phyloP scores from a whole-genome alignment of 495 filamentous ascomycete genomes.

The Choiromyces venosus region DNA sequence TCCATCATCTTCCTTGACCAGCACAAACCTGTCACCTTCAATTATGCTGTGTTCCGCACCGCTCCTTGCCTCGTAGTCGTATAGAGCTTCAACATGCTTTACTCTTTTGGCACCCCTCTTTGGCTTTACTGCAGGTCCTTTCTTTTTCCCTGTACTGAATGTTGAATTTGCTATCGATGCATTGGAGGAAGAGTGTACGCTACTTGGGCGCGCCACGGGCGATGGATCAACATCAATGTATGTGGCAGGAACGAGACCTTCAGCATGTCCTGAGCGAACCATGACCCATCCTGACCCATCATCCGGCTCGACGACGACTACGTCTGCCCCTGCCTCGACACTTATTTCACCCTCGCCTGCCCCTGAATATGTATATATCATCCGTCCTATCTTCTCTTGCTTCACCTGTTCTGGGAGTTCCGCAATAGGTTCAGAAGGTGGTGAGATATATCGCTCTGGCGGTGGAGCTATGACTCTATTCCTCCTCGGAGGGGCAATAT shows the following conservation, averaged over 20 bases:
- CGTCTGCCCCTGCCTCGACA: conserved; percentile 68
- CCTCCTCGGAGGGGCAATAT: conserved; percentile 43
- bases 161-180: conserved; percentile 27
- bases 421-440: conserved; percentile 47
- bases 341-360: conserved; percentile 72
- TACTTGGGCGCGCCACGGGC: conserved; percentile 43
- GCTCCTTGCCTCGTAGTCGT: conserved; percentile 80
- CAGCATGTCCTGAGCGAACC: conserved; percentile 60
- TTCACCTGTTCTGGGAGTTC: conserved; percentile 45
- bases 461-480: conserved; percentile 80
- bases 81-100: conserved; percentile 89
- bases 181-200: conserved; percentile 57
- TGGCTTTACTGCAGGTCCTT: conserved; percentile 88
- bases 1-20: conserved; percentile 74
- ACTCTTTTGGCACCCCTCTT: conserved; percentile 88
- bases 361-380: conserved; percentile 81
- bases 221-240: conserved; percentile 58
- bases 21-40: conserved; percentile 86
- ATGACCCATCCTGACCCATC: conserved; percentile 89
- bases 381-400: conserved; percentile 61
- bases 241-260: conserved; percentile 79
- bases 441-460: conserved; percentile 67
- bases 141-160: conserved; percentile 59
- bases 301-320: conserved; percentile 78
- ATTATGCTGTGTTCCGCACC: conserved; percentile 82